phyloP scores from a whole-genome alignment of 73 alveolate species.

The Paramecium sonneborni region DNA sequence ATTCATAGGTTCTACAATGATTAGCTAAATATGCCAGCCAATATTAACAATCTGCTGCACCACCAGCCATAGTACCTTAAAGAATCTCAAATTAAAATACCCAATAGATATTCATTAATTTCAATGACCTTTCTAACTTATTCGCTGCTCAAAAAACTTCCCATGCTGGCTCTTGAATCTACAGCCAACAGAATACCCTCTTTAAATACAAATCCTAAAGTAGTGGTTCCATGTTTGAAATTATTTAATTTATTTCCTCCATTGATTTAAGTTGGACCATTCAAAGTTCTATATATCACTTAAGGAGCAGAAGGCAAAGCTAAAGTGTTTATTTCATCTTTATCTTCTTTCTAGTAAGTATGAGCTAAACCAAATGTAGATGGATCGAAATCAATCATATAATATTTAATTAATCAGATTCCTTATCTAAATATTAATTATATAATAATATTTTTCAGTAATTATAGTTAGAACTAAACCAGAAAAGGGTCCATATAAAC shows the following conservation, averaged over 20 bases:
- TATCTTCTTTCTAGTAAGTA: neutral
- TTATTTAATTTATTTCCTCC: conserved; percentile 79
- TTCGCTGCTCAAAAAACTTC: conserved; percentile 95
- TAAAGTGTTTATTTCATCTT: neutral
- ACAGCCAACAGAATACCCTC: conserved; percentile 99
- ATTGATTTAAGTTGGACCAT: neutral
- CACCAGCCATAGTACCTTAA: conserved; percentile 99
- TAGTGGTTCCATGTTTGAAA: conserved; percentile 95
- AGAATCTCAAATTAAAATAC: conserved; percentile 45
- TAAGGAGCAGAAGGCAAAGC: neutral
- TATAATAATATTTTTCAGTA: neutral
- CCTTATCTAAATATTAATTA: neutral
- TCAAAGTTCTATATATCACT: neutral
- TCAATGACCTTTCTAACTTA: conserved; percentile 97
- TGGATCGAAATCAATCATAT: conserved; percentile 32
- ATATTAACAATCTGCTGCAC: conserved; percentile 99
- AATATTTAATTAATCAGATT: neutral
- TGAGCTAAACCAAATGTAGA: neutral
- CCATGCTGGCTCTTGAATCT: conserved; percentile 99
- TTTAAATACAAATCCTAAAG: conserved; percentile 93
- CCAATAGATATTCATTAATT: conserved; percentile 96
- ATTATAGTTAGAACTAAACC: neutral
- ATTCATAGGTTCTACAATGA: conserved; percentile 96
- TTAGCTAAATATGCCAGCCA: conserved; percentile 97
- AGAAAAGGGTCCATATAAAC: neutral